Evolutionary conservation across 176 grass and related monocot species (phyloP), one percentile per base, ranked within the genome.

Genomic region (Paspalum notatum): DNA sequence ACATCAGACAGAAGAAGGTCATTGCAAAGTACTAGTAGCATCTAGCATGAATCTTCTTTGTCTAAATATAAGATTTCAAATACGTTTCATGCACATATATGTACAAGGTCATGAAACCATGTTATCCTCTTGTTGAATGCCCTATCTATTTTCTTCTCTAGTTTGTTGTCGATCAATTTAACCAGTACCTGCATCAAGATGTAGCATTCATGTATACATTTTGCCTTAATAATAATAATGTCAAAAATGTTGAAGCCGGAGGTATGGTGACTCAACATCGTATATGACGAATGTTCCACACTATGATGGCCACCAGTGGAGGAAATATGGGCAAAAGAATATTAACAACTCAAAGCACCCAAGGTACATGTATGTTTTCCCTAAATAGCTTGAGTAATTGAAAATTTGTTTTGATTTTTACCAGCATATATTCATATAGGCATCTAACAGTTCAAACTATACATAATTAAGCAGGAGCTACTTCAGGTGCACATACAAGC

Each of bases 401-500:
- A 9, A 42, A 20, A 66, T n/a, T 18, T 22, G 21, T 57, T 32
- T 32, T 32, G 8, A 55, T 7, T 16, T 20, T 57, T 57, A 53
- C 16, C 16, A 2, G 16, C 16, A 18, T n/a, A n/a, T n/a, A n/a
- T 53, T 18, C 50, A 18, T 18, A 57, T 22, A 57, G 1, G n/a
- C 21, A 22, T 66, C 17, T 66, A n/a, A 64, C 18, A 38, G 15
- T 63, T 64, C 6, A 7, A 1, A 40, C 6, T 17, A 65, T 8
- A 18, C 16, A 66, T 9, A 40, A 61, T n/a, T 50, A 0, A 61
- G 45, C 83, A 85, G 74, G 83, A 85, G 66, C 48, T 85, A 85
- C 66, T 85, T 78, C 22, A 85, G 76, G 43, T 78, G 83, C 75
- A 54, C 66, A 10, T 85, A 85, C 45, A 85, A 49, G 26, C 71